These are phyloP conservation scores for Pezicula rhizophila DNA, from an alignment of 2,329 filamentous ascomycete species.

Conservation along the genomic window DNA sequence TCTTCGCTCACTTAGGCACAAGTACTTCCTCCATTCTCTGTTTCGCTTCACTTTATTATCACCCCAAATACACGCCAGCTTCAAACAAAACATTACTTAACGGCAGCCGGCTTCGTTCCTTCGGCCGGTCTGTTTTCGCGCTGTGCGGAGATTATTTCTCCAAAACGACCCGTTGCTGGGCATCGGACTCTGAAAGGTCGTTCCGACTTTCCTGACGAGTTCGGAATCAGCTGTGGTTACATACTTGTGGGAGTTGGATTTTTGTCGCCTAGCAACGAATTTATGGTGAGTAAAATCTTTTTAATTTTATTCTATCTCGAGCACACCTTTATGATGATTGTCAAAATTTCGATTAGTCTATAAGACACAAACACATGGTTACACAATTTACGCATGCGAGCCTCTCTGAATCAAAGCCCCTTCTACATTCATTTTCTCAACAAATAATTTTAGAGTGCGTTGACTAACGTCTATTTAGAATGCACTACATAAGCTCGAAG, in stretches of 20 bases:
- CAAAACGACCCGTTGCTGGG: constrained; percentile 1
- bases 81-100: constrained; percentile 2
- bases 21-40: neutral
- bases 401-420: too few relatives aligned
- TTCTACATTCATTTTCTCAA: too few relatives aligned
- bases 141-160: constrained; percentile 1
- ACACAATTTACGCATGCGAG: too few relatives aligned
- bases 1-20: neutral
- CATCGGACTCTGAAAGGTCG: constrained; percentile 1
- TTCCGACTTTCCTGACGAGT: constrained; percentile 1
- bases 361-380: too few relatives aligned
- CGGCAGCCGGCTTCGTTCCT: constrained; percentile 2
- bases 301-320: too few relatives aligned
- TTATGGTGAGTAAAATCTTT: too few relatives aligned
- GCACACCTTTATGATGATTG: too few relatives aligned
- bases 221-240: constrained; percentile 1
- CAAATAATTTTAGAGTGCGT: too few relatives aligned
- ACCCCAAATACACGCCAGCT: neutral
- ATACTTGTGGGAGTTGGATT: neutral
- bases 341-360: too few relatives aligned
- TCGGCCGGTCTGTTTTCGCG: constrained; percentile 1
- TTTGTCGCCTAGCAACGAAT: too few relatives aligned
- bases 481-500: too few relatives aligned
- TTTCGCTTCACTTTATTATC: neutral
- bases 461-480: too few relatives aligned